Conservation (phyloP, 2,329 filamentous ascomycete species). For the Aspergillus caelatus region DNA sequence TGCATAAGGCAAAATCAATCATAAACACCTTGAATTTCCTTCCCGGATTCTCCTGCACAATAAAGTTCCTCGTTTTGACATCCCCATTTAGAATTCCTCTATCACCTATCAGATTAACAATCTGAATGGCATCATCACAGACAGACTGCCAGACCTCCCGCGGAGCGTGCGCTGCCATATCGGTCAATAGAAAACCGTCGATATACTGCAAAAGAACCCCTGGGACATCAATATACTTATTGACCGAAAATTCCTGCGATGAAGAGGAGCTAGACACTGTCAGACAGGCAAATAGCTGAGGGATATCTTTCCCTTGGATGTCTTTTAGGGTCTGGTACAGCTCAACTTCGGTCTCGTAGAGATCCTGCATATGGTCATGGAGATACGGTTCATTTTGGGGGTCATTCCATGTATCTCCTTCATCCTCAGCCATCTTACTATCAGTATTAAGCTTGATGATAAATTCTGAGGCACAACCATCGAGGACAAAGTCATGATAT, state of each 20-base stretch:
- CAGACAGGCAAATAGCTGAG: slow-evolving; percentile 13
- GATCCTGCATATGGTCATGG: slow-evolving; percentile 11
- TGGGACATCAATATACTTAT: slow-evolving; percentile 12
- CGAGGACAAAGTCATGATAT: slow-evolving; percentile 19
- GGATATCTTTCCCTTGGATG: slow-evolving; percentile 22
- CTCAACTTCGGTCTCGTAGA: slow-evolving; percentile 19
- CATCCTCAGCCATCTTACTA: background rate
- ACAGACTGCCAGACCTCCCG: slow-evolving; percentile 20
- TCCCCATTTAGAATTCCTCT: slow-evolving; percentile 23
- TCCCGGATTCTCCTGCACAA: slow-evolving; percentile 2
- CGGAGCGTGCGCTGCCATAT: slow-evolving; percentile 15
- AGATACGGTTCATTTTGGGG: slow-evolving; percentile 22
- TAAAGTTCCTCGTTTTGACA: slow-evolving; percentile 22
- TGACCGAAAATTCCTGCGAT: background rate
- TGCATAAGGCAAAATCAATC: slow-evolving; percentile 19
- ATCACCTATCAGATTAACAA: slow-evolving; percentile 19
- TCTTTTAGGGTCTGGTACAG: slow-evolving; percentile 19
- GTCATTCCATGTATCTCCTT: slow-evolving; percentile 12
- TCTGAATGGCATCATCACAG: slow-evolving; percentile 25
- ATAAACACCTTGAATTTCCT: slow-evolving; percentile 14
- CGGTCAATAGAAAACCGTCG: slow-evolving; percentile 15
- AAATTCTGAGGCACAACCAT: slow-evolving; percentile 16
- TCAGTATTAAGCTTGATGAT: slow-evolving; percentile 10
- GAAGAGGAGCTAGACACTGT: background rate
- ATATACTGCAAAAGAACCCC: slow-evolving; percentile 24